Evolutionary conservation across 2,329 filamentous ascomycete genomes (phyloP).

Genomic region (Hypoxylon sp.): DNA sequence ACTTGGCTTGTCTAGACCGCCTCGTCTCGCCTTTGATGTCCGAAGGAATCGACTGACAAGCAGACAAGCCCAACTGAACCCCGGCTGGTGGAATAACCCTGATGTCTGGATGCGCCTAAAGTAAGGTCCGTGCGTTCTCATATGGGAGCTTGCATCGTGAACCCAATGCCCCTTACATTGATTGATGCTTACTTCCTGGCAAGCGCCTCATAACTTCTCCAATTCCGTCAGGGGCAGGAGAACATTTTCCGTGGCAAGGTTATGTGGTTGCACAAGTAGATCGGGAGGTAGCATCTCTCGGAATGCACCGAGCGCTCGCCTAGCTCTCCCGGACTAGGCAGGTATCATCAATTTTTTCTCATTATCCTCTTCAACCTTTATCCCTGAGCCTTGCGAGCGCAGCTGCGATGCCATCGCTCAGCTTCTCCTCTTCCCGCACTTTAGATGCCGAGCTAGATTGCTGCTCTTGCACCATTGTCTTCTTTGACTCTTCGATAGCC

Average conservation of each 20-base stretch:
- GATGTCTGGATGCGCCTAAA: conserved; percentile 9
- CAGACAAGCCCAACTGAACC: conserved; percentile 1
- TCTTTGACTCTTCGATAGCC: conserved; percentile 57
- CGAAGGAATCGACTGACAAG: too few species aligned
- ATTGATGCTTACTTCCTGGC: too few species aligned
- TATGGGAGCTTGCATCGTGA: conserved; percentile 24
- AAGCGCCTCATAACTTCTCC: too few species aligned
- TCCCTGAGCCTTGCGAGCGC: conserved; percentile 68
- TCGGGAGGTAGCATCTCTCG: conserved; percentile 10
- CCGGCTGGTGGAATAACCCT: neutral
- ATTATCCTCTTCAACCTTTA: conserved; percentile 42
- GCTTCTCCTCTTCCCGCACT: conserved; percentile 50
- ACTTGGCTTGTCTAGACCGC: too few species aligned
- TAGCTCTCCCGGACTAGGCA: conserved; percentile 29
- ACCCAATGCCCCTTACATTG: conserved; percentile 21
- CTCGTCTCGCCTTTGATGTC: too few species aligned
- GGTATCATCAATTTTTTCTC: conserved; percentile 27
- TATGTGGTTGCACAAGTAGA: conserved; percentile 5
- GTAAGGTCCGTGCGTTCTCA: conserved; percentile 19
- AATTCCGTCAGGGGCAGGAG: too few species aligned
- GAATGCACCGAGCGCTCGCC: conserved; percentile 19
- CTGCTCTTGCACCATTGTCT: conserved; percentile 47
- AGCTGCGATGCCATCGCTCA: conserved; percentile 67
- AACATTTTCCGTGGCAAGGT: neutral
- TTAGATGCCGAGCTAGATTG: conserved; percentile 33